A percentile compares a stretch with the other conserved stretches of the same genome.
Conservation (phyloP, 2,329 filamentous ascomycete species). For the Fusarium sp. region DNA sequence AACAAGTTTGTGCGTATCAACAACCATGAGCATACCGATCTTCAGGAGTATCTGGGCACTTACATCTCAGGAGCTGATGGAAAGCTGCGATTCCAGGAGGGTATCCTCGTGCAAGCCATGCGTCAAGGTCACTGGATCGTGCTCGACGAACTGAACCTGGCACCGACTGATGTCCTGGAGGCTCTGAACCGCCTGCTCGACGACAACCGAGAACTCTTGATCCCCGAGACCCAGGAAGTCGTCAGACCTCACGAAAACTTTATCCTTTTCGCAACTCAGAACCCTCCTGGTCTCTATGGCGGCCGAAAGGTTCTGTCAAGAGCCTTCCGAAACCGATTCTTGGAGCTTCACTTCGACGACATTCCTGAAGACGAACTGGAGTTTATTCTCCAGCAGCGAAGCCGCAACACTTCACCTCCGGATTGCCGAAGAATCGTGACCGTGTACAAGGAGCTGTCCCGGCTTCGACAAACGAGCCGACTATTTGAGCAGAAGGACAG, state of each 20-base stretch:
- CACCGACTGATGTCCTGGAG: constrained; percentile 95
- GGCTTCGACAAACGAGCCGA: constrained; percentile 85
- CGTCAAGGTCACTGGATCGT: constrained; percentile 97
- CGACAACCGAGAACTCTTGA: constrained; percentile 93
- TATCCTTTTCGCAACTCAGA: constrained; percentile 98
- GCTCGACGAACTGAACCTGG: constrained; percentile 94
- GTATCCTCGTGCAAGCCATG: constrained; percentile 89
- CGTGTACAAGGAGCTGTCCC: constrained; percentile 91
- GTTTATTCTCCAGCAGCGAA: constrained; percentile 86
- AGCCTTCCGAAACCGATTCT: constrained; percentile 94
- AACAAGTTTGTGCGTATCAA: constrained; percentile 99
- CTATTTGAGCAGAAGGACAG: constrained; percentile 97
- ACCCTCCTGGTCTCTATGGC: constrained; percentile 93
- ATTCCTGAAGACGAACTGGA: constrained; percentile 95
- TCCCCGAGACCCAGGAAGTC: constrained; percentile 95
- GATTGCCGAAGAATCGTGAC: constrained; percentile 91
- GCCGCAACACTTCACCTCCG: constrained; percentile 84
- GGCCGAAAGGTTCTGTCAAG: constrained; percentile 91
- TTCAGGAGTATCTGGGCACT: constrained; percentile 96
- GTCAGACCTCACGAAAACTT: constrained; percentile 93
- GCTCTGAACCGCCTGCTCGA: constrained; percentile 94
- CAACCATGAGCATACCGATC: constrained; percentile 97
- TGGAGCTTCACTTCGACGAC: constrained; percentile 97
- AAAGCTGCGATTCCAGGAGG: constrained; percentile 89
- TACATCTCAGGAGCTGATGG: constrained; percentile 89